These are phyloP conservation scores for Knufia fluminis DNA, from an alignment of 2,329 filamentous ascomycete genomes.

Conservation along the genomic window DNA sequence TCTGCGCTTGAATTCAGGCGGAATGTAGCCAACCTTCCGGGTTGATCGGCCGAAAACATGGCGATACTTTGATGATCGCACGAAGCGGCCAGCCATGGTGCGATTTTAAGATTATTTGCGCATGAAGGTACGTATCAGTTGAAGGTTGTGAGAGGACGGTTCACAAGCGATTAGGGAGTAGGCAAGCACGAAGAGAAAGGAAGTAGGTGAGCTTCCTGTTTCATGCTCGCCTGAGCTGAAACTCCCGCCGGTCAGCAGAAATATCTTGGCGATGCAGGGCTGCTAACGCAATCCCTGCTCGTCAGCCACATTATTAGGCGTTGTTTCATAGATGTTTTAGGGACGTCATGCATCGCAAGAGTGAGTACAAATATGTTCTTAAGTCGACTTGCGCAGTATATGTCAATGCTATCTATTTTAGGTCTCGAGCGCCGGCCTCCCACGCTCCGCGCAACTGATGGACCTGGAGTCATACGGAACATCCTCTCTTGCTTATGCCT, in stretches of 20 bases:
- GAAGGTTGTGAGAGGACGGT: background rate
- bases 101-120: background rate
- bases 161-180: background rate
- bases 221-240: background rate
- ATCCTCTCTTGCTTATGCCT: no score
- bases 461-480: no score
- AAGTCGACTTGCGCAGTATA: no score
- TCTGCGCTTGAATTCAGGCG: background rate
- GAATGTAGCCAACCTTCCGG: constrained; percentile 56
- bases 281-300: background rate
- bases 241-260: background rate
- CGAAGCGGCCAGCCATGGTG: constrained; percentile 61
- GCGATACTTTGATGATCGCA: constrained; percentile 66
- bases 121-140: background rate
- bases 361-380: background rate
- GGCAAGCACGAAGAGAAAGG: background rate
- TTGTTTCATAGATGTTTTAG: no score
- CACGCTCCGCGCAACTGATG: no score
- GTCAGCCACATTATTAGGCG: background rate
- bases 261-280: background rate
- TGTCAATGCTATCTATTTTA: no score
- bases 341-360: background rate
- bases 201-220: background rate
- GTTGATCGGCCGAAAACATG: constrained; percentile 96
- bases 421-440: no score